Base-by-base conservation (phyloP, 2,329 filamentous ascomycete species). In the Aspergillus luchuensis region DNA sequence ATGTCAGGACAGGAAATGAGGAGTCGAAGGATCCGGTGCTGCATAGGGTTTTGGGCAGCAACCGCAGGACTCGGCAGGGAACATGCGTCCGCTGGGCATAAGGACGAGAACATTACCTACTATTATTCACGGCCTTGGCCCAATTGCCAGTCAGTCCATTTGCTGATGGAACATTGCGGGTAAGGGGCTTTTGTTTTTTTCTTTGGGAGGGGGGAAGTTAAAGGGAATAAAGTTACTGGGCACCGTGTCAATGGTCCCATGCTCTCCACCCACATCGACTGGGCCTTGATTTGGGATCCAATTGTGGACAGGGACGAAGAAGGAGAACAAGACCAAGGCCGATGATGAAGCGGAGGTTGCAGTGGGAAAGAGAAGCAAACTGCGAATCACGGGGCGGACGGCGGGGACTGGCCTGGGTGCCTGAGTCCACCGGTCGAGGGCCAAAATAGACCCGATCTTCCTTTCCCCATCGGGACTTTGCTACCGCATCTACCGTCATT, bases 31-130 rank as follows among this genome's bases (percentile, higher is more conserved):
- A 61, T 63, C 50, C 51, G 56, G 56, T 28, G 57, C 57, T 54
- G 56, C 39, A 59, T 62, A 64, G 63, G 61, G 62, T 61, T 68
- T 68, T 68, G 66, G 66, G 66, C 66, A 68, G 63, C 66, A 68
- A 68, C 56, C 51, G 57, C 57, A 58, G 59, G 64, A 63, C 56
- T 59, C 55, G 54, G 66, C 60, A 66, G 57, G 66, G 63, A 61
- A 63, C 60, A 63, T 60, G 60, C 62, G 62, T 64, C 63, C 62
- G 60, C 60, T 63, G 50, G 59, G 60, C 58, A 63, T 39, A 28
- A 52, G 53, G 49, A 54, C 52, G 52, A 60, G 50, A 48, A 47
- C 62, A 36, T 36, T 36, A 36, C 33, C 11, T 36, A 36, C 41
- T 45, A 43, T 62, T 48, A 43, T 62, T 48, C 54, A 60, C 43